phyloP scores from a whole-genome alignment of 495 filamentous ascomycete species.

The Aspergillus panamensis region DNA sequence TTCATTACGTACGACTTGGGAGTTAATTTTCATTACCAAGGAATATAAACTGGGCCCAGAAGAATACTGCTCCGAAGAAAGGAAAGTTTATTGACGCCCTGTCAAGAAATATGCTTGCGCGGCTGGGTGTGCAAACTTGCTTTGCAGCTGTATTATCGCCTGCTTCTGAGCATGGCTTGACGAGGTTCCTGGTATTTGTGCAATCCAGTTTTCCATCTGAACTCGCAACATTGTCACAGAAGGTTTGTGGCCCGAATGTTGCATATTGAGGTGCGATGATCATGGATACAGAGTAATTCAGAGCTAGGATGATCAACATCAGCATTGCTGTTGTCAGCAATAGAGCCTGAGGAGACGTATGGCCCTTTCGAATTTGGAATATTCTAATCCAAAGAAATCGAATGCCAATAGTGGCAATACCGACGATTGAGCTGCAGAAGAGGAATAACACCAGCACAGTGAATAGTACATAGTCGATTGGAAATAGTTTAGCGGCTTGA shows the following conservation, averaged over 20 bases:
- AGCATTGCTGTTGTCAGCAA: constrained; percentile 87
- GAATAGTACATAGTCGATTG: constrained; percentile 88
- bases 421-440: constrained; percentile 81
- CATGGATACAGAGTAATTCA: constrained; percentile 91
- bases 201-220: constrained; percentile 70
- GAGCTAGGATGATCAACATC: constrained; percentile 78
- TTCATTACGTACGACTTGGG: background rate
- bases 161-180: constrained; percentile 77
- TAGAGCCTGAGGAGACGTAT: constrained; percentile 89
- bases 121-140: constrained; percentile 81
- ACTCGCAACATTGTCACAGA: constrained; percentile 64
- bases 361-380: constrained; percentile 83
- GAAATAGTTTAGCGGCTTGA: constrained; percentile 76
- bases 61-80: constrained; percentile 87
- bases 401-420: constrained; percentile 82
- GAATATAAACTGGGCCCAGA: constrained; percentile 95
- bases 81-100: constrained; percentile 93
- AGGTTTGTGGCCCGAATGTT: constrained; percentile 91
- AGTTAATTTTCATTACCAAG: constrained; percentile 49
- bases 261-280: constrained; percentile 91
- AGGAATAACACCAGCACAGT: constrained; percentile 76
- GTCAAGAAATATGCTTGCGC: constrained; percentile 90
- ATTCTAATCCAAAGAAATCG: constrained; percentile 92
- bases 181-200: constrained; percentile 60
- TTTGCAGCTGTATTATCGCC: constrained; percentile 57